Base-by-base conservation (phyloP, 1,284 basidiomycete species). In the Anthracocystis panici-leucophaei region DNA sequence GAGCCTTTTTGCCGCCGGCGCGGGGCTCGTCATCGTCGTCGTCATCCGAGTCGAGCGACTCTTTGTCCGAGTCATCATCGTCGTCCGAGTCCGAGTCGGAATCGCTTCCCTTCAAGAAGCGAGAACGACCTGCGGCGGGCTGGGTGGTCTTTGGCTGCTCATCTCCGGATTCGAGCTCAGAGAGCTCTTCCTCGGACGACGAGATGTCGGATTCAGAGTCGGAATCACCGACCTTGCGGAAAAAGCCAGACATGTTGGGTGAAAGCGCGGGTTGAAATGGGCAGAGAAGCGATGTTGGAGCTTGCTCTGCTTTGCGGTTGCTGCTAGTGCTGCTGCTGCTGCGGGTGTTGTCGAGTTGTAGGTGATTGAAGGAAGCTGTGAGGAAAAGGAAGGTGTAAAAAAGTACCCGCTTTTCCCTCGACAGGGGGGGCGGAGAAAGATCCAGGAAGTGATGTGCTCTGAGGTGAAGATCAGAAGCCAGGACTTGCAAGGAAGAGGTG, bases 151-250 rank as follows among this genome's bases (percentile, higher is more conserved):
- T 67, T 52, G 60, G 70, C 57, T 75, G 69, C 73, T 84, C 82
- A 44, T 83, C 79, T 65, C 74, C 80, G 18, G 79, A 82, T 57
- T 80, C 77, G 65, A 79, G 73, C 59, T 82, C 80, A 56, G 82
- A 82, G 35, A 82, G 74, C 78, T 84, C 83, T 67, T 84, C 83
- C 61, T 84, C 83, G 51, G 77, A 78, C 25, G 77, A 79, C 21
- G 75, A 78, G 49, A 82, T 80, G 51, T 83, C 82, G 63, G 82
- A 83, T 60, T 84, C 82, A 51, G 81, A 82, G 77, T 84, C 83
- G 50, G 83, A 84, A 62, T 83, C 81, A 62, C 79, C 78, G 57
- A 74, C 77, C 52, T 69, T 75, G 51, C 83, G 83, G 78, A 84
- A 84, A 75, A 84, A 84, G 54, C 80, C 77, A 65, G 82, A 84